Evolutionary conservation across 768 basidiomycete species (phyloP).

Genomic region (Mycena sanguinolenta): DNA sequence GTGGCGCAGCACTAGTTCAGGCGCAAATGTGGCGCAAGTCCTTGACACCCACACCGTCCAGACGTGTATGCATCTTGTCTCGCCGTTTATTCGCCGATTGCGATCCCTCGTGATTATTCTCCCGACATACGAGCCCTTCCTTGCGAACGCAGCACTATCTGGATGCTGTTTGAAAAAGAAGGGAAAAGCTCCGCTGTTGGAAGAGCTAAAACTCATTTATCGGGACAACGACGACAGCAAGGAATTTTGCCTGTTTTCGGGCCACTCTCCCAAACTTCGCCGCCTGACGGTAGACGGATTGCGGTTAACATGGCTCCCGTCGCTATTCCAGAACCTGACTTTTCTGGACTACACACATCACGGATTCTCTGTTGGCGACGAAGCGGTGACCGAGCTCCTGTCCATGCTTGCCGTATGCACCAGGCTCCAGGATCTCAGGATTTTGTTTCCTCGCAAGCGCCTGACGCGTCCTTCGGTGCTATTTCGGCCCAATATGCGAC

Average conservation of each 20-base stretch:
- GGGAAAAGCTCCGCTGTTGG: constrained; percentile 58
- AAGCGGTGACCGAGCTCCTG: constrained; percentile 70
- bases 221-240: constrained; percentile 78
- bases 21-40: constrained; percentile 33
- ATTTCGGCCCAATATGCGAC: constrained; percentile 44
- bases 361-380: constrained; percentile 70
- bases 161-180: constrained; percentile 57
- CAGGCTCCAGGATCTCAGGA: constrained; percentile 64
- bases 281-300: constrained; percentile 74
- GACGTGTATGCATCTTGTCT: constrained; percentile 71
- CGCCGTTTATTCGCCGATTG: constrained; percentile 66
- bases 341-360: constrained; percentile 82
- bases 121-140: constrained; percentile 66
- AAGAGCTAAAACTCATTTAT: constrained; percentile 70
- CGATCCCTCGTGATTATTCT: constrained; percentile 75
- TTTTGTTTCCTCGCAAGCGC: constrained; percentile 65
- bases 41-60: constrained; percentile 60
- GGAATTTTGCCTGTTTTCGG: constrained; percentile 75
- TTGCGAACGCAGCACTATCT: constrained; percentile 79
- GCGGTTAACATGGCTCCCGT: constrained; percentile 72
- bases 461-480: constrained; percentile 42
- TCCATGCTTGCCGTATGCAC: constrained; percentile 69
- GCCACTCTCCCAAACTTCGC: constrained; percentile 68
- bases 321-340: constrained; percentile 71
- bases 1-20: constrained; percentile 43